These are phyloP conservation scores for Podaxis sp. DNA, from an alignment of 768 basidiomycete species.

Conservation along the genomic window DNA sequence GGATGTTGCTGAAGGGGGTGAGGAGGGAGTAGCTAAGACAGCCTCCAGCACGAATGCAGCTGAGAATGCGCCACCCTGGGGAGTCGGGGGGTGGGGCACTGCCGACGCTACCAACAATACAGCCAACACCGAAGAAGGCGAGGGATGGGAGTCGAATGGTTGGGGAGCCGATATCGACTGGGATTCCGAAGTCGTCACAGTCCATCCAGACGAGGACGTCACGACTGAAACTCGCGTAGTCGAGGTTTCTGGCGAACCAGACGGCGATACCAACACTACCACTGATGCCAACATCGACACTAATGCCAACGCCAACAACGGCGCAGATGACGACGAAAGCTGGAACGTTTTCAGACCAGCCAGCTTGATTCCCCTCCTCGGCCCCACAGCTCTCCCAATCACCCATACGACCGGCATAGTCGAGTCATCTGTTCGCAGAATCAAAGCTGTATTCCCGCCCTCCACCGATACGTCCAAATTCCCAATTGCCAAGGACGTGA, in stretches of 20 bases:
- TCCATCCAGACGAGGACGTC: slow-evolving; percentile 8
- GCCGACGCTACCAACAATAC: background rate
- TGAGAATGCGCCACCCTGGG: background rate
- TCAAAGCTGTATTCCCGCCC: slow-evolving; percentile 36
- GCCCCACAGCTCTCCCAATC: slow-evolving; percentile 54
- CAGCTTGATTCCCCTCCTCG: slow-evolving; percentile 37
- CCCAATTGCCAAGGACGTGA: slow-evolving; percentile 19
- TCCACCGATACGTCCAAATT: slow-evolving; percentile 20
- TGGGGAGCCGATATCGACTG: slow-evolving; percentile 7
- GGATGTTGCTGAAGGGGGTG: background rate
- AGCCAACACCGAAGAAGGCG: background rate
- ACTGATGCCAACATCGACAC: background rate
- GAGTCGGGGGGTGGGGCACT: background rate
- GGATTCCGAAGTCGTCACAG: background rate
- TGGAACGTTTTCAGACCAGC: slow-evolving; percentile 25
- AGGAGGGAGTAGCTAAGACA: background rate
- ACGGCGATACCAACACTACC: background rate
- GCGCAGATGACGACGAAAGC: slow-evolving; percentile 3
- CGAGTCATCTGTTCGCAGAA: slow-evolving; percentile 61
- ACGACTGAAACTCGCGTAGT: background rate
- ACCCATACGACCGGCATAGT: slow-evolving; percentile 68
- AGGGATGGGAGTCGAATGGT: slow-evolving; percentile 4
- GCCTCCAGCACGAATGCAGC: background rate
- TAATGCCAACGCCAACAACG: background rate
- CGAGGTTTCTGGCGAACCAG: background rate